Base-by-base conservation (phyloP, 495 filamentous ascomycete species). In the Penicillium ucsense region DNA sequence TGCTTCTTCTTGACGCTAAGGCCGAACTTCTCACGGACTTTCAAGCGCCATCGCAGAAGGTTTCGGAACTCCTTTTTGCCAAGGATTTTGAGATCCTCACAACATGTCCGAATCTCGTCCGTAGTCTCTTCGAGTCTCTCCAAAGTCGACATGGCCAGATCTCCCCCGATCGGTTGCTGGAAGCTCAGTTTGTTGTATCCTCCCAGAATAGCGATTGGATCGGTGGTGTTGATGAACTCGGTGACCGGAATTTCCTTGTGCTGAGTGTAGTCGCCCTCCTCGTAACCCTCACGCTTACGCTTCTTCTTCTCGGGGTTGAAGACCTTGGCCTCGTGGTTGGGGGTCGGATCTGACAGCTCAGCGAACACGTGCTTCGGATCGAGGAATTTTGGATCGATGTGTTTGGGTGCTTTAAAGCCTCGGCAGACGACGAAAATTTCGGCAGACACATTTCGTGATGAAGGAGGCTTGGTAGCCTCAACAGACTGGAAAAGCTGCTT, bases 371-470 rank as follows among this genome's bases (percentile, higher is more conserved):
- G 80, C 35, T 82, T 80, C 5, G 92, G 80, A 62, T 98, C 92
- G 41, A 98, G 77, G 59, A 98, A 91, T 49, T 85, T 86, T 4
- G 94, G 89, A 61, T 98, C 92, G 47, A 98, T 79, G 43, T 79
- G 78, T 64, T 94, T 95, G 1, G 92, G 94, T 2, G 92, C 92
- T 71, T 88, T 92, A 75, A 80, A 97, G 4, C 90, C 91, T 45
- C 82, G 82, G 64, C 92, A 97, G 20, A 97, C 91, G 52, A 96
- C 92, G 74, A 96, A 97, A 43, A 96, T 97, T 74, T 97, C 91
- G 47, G 91, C 91, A 28, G 89, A 95, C 29, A 97, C 92, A 52
- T 90, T 95, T 68, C 92, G 76, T 2, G 88, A 94, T 4, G 91
- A 95, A 4, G 92, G 92, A 8, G 92, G 92, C 66, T 98, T 98